Base-by-base conservation (phyloP, 192 early-diverging fungal genomes). In the Coemansia sp. region DNA sequence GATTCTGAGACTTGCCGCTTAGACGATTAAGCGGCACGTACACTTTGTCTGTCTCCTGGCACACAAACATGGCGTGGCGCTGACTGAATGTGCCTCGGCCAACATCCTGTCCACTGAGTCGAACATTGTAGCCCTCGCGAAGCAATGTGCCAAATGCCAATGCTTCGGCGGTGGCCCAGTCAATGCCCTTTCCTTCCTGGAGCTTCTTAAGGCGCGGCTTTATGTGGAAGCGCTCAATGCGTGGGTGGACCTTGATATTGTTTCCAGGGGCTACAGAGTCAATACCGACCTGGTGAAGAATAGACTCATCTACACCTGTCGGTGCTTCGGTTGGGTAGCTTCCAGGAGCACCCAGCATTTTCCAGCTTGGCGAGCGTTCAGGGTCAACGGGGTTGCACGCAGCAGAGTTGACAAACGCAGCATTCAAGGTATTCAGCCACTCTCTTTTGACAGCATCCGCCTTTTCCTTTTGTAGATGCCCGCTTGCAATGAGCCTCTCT, bases 81-180 rank as follows among this genome's bases (percentile, higher is more conserved):
- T 98, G 95, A 23, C 91, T 93, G 64, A 98, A 98, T 0, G 95
- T 98, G 27, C 95, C 95, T 19, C 95, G 88, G 2, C 95, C 95
- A 8, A 98, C 95, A 65, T 98, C 95, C 55, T 98, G 95, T 0
- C 95, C 95, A 44, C 88, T 91, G 40, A 98, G 90, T 47, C 95
- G 84, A 3, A 96, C 92, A 63, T 89, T 82, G 55, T 86, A 83
- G 9, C 90, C 87, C 60, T 98, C 92, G 5, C 78, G 49, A 11
- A 98, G 64, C 19, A 98, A 70, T 0, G 85, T 85, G 14, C 93
- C 95, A 73, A 94, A 90, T 0, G 94, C 94, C 32, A 98, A 64
- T 6, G 91, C 89, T 67, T 98, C 95, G 3, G 87, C 91, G 1
- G 93, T 95, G 13, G 95, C 95, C 95, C 95, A 98, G 67, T 98